phyloP scores from a whole-genome alignment of 1,284 basidiomycete genomes.

The Termitomyces sp. region DNA sequence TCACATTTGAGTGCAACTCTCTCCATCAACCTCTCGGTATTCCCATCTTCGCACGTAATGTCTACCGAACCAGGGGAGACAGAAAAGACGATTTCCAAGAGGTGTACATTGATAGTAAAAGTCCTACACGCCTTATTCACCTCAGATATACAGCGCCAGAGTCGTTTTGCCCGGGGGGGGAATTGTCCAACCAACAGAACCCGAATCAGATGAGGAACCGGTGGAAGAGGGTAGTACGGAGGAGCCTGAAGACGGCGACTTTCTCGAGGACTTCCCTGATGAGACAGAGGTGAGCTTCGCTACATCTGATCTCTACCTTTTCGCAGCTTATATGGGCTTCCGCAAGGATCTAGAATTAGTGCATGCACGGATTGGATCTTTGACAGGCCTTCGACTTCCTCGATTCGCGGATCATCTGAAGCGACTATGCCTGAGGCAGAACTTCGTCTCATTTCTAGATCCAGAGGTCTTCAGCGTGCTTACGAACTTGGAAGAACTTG shows the following conservation, averaged over 20 bases:
- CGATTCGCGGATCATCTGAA: constrained; percentile 70
- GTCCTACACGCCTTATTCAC: not conserved
- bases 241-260: constrained; percentile 42
- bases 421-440: constrained; percentile 87
- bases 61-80: not conserved
- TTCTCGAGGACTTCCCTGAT: constrained; percentile 52
- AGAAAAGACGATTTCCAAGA: constrained; percentile 4
- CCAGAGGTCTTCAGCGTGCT: constrained; percentile 37
- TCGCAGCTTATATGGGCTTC: not conserved
- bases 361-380: constrained; percentile 71
- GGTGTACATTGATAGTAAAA: constrained; percentile 1
- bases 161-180: constrained; percentile 39
- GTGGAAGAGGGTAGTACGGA: constrained; percentile 29
- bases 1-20: not conserved
- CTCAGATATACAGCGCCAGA: constrained; percentile 29
- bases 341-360: constrained; percentile 87
- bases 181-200: constrained; percentile 25
- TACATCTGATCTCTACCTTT: not conserved
- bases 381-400: constrained; percentile 60
- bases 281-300: constrained; percentile 58
- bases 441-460: constrained; percentile 49
- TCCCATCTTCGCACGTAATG: not conserved
- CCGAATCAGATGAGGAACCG: constrained; percentile 43
- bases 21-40: not conserved
- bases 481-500: constrained; percentile 78